Conservation (phyloP, 2,329 filamentous ascomycete species). For the Penicillium corylophilum region DNA sequence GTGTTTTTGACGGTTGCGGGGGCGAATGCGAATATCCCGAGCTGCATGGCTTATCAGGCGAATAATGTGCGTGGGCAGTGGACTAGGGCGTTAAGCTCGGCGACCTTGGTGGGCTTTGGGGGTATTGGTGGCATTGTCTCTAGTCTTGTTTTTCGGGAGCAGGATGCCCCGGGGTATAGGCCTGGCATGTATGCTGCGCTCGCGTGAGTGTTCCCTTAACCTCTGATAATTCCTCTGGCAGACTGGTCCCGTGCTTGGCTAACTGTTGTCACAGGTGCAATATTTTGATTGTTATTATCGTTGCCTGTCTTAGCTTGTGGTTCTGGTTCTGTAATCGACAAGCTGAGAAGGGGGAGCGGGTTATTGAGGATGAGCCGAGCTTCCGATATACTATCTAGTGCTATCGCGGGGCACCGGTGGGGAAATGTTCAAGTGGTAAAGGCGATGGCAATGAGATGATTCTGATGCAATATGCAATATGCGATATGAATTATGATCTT, state of each 20-base stretch:
- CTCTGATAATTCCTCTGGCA: too few relatives aligned
- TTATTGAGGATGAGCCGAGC: slow-evolving; percentile 35
- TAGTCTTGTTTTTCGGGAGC: slow-evolving; percentile 65
- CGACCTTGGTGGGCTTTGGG: slow-evolving; percentile 72
- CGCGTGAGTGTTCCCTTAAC: slow-evolving; percentile 20
- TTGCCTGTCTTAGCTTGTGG: slow-evolving; percentile 28
- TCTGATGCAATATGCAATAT: neutral
- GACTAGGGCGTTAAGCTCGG: slow-evolving; percentile 79
- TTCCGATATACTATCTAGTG: slow-evolving; percentile 40
- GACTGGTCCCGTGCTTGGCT: neutral
- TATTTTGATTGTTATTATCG: slow-evolving; percentile 33
- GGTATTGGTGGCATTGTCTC: slow-evolving; percentile 77
- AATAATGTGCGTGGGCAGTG: slow-evolving; percentile 88
- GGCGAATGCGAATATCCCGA: slow-evolving; percentile 74
- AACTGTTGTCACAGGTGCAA: slow-evolving; percentile 28
- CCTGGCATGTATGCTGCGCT: slow-evolving; percentile 38
- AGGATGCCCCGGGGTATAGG: slow-evolving; percentile 37
- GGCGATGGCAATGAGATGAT: neutral
- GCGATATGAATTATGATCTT: neutral
- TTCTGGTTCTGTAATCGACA: slow-evolving; percentile 36
- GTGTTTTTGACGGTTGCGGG: slow-evolving; percentile 75
- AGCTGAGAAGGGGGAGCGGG: slow-evolving; percentile 33
- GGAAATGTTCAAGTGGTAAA: too few relatives aligned
- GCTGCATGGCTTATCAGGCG: slow-evolving; percentile 74
- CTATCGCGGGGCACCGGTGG: neutral